These are phyloP conservation scores for Suillus lakei DNA, from an alignment of 768 basidiomycete species.

Conservation along the genomic window DNA sequence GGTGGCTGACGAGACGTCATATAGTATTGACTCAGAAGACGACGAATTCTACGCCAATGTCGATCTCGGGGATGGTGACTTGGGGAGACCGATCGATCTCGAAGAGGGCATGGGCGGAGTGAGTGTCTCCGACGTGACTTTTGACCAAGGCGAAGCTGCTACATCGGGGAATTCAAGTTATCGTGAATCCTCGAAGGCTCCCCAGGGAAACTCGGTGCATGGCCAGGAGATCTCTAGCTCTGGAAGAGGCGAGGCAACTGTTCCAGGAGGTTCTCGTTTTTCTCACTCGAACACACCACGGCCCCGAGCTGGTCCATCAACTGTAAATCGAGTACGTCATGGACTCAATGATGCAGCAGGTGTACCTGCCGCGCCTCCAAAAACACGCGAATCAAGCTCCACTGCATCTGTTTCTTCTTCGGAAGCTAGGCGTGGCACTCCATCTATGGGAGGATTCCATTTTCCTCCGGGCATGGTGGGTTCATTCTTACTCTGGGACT, in stretches of 20 bases:
- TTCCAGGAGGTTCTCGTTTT: background rate
- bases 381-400: background rate
- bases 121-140: conserved; percentile 13
- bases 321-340: background rate
- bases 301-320: background rate
- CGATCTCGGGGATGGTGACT: conserved; percentile 53
- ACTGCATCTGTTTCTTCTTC: background rate
- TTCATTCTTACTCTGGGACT: conserved; percentile 5
- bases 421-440: conserved; percentile 32
- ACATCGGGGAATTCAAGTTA: background rate
- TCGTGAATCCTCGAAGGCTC: background rate
- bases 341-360: background rate
- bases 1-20: conserved; percentile 38
- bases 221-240: background rate
- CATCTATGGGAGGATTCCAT: conserved; percentile 54
- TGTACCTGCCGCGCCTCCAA: background rate
- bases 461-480: conserved; percentile 52
- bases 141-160: background rate
- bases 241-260: background rate
- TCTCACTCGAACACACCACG: background rate
- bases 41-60: conserved; percentile 65
- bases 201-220: background rate
- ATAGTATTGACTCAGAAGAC: conserved; percentile 65
- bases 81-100: conserved; percentile 42
- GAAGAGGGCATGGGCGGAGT: conserved; percentile 39